Base-by-base conservation (phyloP, 1,284 basidiomycete genomes). In the Apiotrichum gracile region DNA sequence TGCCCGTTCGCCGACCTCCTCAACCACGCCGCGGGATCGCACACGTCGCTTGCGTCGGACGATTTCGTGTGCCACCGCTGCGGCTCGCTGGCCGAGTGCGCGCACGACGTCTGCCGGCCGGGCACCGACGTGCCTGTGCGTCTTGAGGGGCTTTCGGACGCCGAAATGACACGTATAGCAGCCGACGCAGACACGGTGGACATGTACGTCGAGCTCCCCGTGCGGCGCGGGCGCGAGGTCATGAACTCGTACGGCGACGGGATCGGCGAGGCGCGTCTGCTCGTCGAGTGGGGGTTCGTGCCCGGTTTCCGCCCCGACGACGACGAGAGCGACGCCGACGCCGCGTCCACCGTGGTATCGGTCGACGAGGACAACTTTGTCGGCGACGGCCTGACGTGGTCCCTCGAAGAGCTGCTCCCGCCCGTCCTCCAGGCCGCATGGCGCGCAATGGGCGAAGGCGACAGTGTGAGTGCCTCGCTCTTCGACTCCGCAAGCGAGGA, bases 1-100 rank as follows among this genome's bases (percentile, higher is more conserved):
- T 88, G 92, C 14, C 91, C 91, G 1, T 82, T 93, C 56, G 90
- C 91, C 26, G 91, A 94, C 73, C 81, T 84, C 82, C 90, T 94
- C 77, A 93, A 96, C 72, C 91, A 96, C 53, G 50, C 37, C 2
- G 17, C 39, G 10, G 33, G 10, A 10, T 46, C 58, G 1, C 63
- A 70, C 41, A 68, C 66, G 8, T 61, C 61, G 5, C 61, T 63
- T 41, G 66, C 90, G 83, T 86, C 82, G 51, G 89, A 93, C 62
- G 87, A 83, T 67, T 83, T 86, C 70, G 91, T 93, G 16, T 94
- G 91, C 67, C 77, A 82, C 17, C 73, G 76, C 46, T 96, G 91
- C 67, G 91, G 91, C 14, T 85, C 85, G 2, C 70, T 91, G 8
- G 64, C 76, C 6, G 80, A 83, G 65, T 96, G 91, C 65, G 62